Evolutionary conservation across 2,329 filamentous ascomycete genomes (phyloP).

Genomic region (Cytospora piceae): DNA sequence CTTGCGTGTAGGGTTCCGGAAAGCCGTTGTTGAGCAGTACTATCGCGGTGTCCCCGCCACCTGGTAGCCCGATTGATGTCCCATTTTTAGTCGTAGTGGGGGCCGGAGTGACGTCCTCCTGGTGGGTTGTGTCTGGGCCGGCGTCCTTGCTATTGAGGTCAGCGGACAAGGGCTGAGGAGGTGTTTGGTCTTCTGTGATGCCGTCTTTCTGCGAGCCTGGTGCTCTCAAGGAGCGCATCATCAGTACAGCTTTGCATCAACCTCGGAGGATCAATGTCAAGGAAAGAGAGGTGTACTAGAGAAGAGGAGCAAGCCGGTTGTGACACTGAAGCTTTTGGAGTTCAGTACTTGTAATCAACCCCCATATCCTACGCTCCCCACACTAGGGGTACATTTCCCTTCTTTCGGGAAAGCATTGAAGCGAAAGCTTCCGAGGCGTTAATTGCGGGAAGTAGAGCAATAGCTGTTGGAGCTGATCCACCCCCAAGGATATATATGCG

Average conservation of each 20-base stretch:
- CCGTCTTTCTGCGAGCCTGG: neutral
- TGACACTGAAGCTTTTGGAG: constrained; percentile 2
- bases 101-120: neutral
- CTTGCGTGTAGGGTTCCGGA: constrained; percentile 18
- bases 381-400: neutral
- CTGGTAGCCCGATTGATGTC: constrained; percentile 6
- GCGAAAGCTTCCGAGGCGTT: neutral
- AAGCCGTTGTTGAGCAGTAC: constrained; percentile 16
- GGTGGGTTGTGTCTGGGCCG: constrained; percentile 4
- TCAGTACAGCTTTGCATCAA: neutral
- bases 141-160: constrained; percentile 15
- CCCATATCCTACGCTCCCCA: neutral
- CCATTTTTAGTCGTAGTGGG: neutral
- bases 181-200: no score
- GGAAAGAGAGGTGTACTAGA: neutral
- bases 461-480: neutral
- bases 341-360: neutral
- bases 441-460: neutral
- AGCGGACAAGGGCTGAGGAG: neutral
- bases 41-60: constrained; percentile 20
- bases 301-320: neutral
- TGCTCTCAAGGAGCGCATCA: neutral
- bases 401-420: constrained; percentile 22
- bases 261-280: neutral
- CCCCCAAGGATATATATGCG: neutral